Evolutionary conservation across 257 asterid genomes (phyloP), one percentile per base, ranked within the genome.

Genomic region (Solanum infundibuliforme): DNA sequence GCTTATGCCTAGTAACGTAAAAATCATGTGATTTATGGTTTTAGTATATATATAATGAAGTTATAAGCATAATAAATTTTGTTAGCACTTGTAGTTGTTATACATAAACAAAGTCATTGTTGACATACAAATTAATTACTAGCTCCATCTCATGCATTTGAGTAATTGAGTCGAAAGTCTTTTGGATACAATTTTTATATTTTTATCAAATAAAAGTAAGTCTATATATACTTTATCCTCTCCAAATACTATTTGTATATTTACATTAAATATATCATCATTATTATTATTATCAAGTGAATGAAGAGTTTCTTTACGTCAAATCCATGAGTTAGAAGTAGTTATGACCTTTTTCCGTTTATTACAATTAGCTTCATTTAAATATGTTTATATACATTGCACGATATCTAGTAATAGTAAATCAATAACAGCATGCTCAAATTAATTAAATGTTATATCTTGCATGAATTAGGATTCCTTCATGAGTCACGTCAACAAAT

Each of bases 181-280:
- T 60, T 58, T 0, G 1, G 0, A 11, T n/a, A 65, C 5, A 4
- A 4, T n/a, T 0, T 5, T 0, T 65, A 2, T 25, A 5, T 65
- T 1, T 65, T 11, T 5, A n/a, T 25, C 1, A 10, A 27, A 25
- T 65, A 65, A 12, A 12, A 62, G 4, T 41, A 41, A 41, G 48
- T 10, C 13, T 41, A 41, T 41, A 41, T 41, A 41, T 11, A 65
- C 16, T 65, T 3, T n/a, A 25, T 65, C 6, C 1, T 62, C 3
- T 62, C 3, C 2, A 11, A 62, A 62, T 62, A 3, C 4, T 60
- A 2, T n/a, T n/a, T n/a, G 3, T n/a, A 9, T 62, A 10, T 10
- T 62, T n/a, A 62, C 29, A 62, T 11, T 62, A 8, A n/a, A 10
- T 62, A 65, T 65, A 65, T n/a, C 1, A 25, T 5, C 27, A 60